Evolutionary conservation across 179 eudicot genomes (phyloP), one percentile per base, ranked within the genome.

Genomic region (Spinacia oleracea): DNA sequence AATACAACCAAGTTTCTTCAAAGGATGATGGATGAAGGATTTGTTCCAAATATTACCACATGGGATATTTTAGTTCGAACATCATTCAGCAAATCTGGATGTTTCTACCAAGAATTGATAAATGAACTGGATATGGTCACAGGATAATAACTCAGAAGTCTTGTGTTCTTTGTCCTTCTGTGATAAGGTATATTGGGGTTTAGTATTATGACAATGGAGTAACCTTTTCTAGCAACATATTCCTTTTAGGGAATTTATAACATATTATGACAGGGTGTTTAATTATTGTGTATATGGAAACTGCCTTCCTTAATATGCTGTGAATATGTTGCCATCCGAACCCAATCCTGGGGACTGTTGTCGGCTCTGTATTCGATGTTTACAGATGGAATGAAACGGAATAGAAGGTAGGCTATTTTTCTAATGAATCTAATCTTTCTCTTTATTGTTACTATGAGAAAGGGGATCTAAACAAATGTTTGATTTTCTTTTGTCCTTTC

Each of bases 1-100:
- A 87, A 84, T 78, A 89, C 89, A 9, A 66, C 34, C 63, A 29
- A 65, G 73, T 88, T 81, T 82, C 84, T 94, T 72, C 75, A 63
- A 25, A 85, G 75, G 86, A 89, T 94, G 93, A 45, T 89, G 68
- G 67, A 79, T 75, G 92, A 89, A 73, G 90, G 95, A 59, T 80
- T 87, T 34, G 69, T 50, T 63, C 98, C 98, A n/a, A 82, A 80
- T 72, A 48, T 73, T 74, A 83, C 88, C 55, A 77, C 79, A 63
- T 94, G 98, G 96, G 83, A 83, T 76, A 71, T 64, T 74, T 79
- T 94, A 65, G 89, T 92, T n/a, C 83, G 93, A 70, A 80, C 74
- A 73, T 75, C 84, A 45, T 76, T 86, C 78, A 82, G 87, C 81
- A 86, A 76, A 72, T 74, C 73, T 70, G 86, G 78, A 7, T 80